Percentiles rank a stretch among this genome's conserved stretches.
These are phyloP conservation scores for Annulohypoxylon bovei DNA, from an alignment of 495 filamentous ascomycete genomes.

Conservation along the genomic window DNA sequence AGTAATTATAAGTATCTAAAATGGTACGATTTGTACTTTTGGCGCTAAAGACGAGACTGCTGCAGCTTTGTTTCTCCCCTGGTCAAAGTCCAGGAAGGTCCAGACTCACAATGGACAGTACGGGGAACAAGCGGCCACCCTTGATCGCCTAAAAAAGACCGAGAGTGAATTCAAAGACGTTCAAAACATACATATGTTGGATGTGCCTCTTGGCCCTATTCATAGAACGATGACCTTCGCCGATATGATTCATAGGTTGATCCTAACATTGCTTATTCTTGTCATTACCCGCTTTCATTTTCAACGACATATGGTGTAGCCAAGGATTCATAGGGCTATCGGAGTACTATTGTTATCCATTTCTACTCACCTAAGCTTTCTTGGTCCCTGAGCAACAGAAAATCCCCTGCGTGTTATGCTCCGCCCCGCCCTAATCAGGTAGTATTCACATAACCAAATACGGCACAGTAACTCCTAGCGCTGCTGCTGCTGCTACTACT, in stretches of 20 bases:
- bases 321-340: constrained; percentile 22
- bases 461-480: constrained; percentile 22
- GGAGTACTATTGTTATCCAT: constrained; percentile 19
- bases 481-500: not conserved
- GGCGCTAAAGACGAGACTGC: constrained; percentile 4
- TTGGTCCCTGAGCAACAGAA: not conserved
- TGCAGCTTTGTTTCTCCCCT: constrained; percentile 30
- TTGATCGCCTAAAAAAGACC: not conserved
- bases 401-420: constrained; percentile 19
- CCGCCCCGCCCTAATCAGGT: constrained; percentile 23
- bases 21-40: constrained; percentile 14
- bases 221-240: not conserved
- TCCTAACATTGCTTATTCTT: not conserved
- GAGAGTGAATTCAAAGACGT: not conserved
- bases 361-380: constrained; percentile 18
- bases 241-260: constrained; percentile 20
- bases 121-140: constrained; percentile 6
- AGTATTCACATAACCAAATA: constrained; percentile 1
- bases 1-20: constrained; percentile 4
- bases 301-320: not conserved
- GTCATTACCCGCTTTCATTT: constrained; percentile 1
- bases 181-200: constrained; percentile 5
- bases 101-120: constrained; percentile 25
- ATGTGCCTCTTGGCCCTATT: constrained; percentile 4
- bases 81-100: constrained; percentile 32